Evolutionary conservation across 306 rosid genomes (phyloP).

Genomic region (Acacia melanoxylon): DNA sequence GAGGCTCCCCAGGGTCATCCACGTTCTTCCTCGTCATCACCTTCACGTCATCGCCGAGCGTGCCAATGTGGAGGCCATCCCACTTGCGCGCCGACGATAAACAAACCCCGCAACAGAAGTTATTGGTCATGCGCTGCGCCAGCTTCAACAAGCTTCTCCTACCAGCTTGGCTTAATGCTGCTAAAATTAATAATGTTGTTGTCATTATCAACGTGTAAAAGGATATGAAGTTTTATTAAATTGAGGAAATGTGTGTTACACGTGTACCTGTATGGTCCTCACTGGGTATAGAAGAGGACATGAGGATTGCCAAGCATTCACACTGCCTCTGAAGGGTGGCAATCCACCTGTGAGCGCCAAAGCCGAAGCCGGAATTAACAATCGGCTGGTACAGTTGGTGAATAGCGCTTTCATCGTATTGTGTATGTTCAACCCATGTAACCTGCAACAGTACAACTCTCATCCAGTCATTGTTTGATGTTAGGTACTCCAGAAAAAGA

Average conservation of each 20-base stretch:
- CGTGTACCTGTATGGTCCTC: constrained; percentile 58
- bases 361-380: constrained; percentile 65
- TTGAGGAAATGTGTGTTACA: background rate
- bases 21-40: constrained; percentile 56
- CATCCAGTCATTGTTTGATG: background rate
- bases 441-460: constrained; percentile 51
- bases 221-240: background rate
- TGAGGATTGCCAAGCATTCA: constrained; percentile 56
- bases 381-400: constrained; percentile 62
- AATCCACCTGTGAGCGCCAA: constrained; percentile 88
- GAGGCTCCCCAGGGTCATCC: constrained; percentile 62
- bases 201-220: constrained; percentile 19
- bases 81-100: constrained; percentile 55
- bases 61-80: constrained; percentile 52
- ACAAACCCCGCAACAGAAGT: constrained; percentile 72
- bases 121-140: constrained; percentile 71
- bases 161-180: constrained; percentile 51
- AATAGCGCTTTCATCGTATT: constrained; percentile 65
- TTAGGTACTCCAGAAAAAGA: constrained; percentile 16
- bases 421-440: constrained; percentile 86
- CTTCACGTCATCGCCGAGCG: constrained; percentile 53
- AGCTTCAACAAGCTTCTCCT: constrained; percentile 65
- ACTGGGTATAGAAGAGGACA: constrained; percentile 38
- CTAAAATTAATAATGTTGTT: background rate
- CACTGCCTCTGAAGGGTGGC: constrained; percentile 81